Base-by-base conservation (phyloP, 2,329 filamentous ascomycete species). In the Spiromastix sp. region DNA sequence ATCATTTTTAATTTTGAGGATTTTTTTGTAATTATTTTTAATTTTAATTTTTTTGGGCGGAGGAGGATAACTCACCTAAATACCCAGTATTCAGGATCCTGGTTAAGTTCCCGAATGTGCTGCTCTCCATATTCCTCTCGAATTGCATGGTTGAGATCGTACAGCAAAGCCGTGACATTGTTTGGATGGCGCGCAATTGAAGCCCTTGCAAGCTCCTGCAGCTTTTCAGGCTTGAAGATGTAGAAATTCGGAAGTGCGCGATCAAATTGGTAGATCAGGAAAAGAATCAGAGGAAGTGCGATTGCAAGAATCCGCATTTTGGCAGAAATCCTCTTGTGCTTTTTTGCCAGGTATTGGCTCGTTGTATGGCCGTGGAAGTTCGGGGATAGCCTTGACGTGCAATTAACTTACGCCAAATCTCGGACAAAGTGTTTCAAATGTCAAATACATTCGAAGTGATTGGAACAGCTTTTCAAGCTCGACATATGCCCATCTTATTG, bases 51-150 rank as follows among this genome's bases (percentile, higher is more conserved):
- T 30, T 37, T n/a, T n/a, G n/a, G n/a, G n/a, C n/a, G n/a, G n/a
- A n/a, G n/a, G n/a, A n/a, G 32, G 28, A 21, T 16, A 22, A 18
- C 17, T 16, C 29, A 44, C 32, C 36, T 91, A 50, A 89, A 86
- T 36, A 89, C 67, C 83, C 83, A 91, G 56, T 86, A 77, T 59
- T 85, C 74, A 51, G 56, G 80, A 64, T 41, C 29, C 4, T 18
- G 30, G n/a, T 32, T 34, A 18, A 41, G 39, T 4, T 36, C 32
- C 10, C 27, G 11, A 19, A 41, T 21, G 33, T 41, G 39, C 24
- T 41, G 24, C 10, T 34, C 29, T 13, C 39, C 39, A 31, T 41
- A 41, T 30, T 41, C 36, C 20, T 32, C 18, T 10, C 29, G 36
- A n/a, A 41, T 22, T 13, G 36, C 36, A 27, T 16, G 10, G 36